Evolutionary conservation across 352 stramenopile genomes (phyloP).

Genomic region (Phytophthora pluvialis): DNA sequence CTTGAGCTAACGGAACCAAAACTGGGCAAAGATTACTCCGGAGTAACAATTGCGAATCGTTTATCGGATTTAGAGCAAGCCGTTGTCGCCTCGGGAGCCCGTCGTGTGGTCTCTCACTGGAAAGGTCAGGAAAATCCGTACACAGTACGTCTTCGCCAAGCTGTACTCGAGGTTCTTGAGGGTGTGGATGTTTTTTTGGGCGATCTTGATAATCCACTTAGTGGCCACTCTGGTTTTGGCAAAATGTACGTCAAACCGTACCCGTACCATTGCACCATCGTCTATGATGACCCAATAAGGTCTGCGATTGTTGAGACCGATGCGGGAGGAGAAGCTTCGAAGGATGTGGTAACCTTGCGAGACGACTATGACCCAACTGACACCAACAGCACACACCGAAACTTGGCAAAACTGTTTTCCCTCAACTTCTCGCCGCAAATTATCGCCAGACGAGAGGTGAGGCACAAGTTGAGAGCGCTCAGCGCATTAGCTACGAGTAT

Average conservation of each 20-base stretch:
- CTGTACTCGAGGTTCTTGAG: not conserved
- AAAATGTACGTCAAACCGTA: not conserved
- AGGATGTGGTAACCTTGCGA: too few relatives aligned
- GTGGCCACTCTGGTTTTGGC: not conserved
- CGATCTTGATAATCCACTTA: not conserved
- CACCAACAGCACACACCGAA: not conserved
- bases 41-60: not conserved
- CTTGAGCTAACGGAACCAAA: not conserved
- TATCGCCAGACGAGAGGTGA: conserved; percentile 28
- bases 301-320: too few relatives aligned
- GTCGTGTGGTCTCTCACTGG: not conserved
- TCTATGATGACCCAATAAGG: not conserved
- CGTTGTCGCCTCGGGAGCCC: not conserved
- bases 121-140: not conserved
- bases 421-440: conserved; percentile 35
- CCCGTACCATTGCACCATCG: not conserved
- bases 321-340: too few relatives aligned
- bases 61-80: not conserved
- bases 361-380: too few relatives aligned
- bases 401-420: not conserved
- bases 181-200: not conserved
- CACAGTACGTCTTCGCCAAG: not conserved
- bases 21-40: not conserved
- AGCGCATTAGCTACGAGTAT: conserved; percentile 22
- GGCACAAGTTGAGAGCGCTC: conserved; percentile 46